Evolutionary conservation across 805 yeast species (phyloP), one percentile per base, ranked within the genome.

Genomic region (Kuraishia borneana): DNA sequence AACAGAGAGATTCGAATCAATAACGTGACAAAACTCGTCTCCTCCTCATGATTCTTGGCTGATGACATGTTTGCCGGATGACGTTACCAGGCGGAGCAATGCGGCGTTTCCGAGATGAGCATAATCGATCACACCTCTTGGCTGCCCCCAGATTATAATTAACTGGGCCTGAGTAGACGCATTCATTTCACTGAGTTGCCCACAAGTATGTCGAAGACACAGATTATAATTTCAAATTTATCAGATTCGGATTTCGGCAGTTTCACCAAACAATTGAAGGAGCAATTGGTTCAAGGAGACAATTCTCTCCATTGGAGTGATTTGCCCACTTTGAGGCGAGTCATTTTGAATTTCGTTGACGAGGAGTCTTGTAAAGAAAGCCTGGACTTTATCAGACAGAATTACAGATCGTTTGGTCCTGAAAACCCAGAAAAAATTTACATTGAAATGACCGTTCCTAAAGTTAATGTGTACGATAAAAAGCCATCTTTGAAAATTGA

Each of bases 221-320:
- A 28, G 16, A 28, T 34, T 5, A 34, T 34, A 3, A n/a, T 34
- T 4, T 34, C 32, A 17, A 34, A 27, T 13, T 18, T 34, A 3
- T n/a, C 32, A 5, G 22, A 19, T n/a, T 3, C 16, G 9, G 32
- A 33, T 20, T 27, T 33, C 19, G 16, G 9, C 17, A 26, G 14
- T 6, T 17, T n/a, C 16, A 5, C 7, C 25, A 9, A 16, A 25
- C n/a, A n/a, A n/a, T n/a, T n/a, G n/a, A n/a, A n/a, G n/a, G n/a
- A n/a, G n/a, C n/a, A n/a, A n/a, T n/a, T n/a, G n/a, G n/a, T n/a
- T n/a, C n/a, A n/a, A n/a, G n/a, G n/a, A n/a, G n/a, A n/a, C n/a
- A n/a, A n/a, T n/a, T n/a, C 21, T 12, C 21, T n/a, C 5, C 23
- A 28, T 18, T 34, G 36, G 36, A 28, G 21, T 16, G 27, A 21